Evolutionary conservation across 192 early-diverging fungal species (phyloP), one percentile per base, ranked within the genome.

Genomic region (Gamsiella multidivaricata): DNA sequence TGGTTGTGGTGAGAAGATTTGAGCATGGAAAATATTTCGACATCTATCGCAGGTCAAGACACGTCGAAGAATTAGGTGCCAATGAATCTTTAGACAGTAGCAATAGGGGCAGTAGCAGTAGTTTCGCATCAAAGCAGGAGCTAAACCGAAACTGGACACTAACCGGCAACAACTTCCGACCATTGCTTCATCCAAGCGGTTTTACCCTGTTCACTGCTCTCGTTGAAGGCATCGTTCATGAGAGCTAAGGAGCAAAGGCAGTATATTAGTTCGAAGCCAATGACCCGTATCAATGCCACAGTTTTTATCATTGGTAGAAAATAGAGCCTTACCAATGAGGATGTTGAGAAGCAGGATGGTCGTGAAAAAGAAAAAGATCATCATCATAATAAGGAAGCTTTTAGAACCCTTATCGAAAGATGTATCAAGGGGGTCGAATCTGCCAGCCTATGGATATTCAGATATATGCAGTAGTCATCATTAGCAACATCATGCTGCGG

Each of bases 91-190:
- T n/a, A n/a, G n/a, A n/a, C n/a, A n/a, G n/a, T n/a, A n/a, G n/a
- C n/a, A n/a, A n/a, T n/a, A n/a, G n/a, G n/a, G n/a, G n/a, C n/a
- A n/a, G n/a, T n/a, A n/a, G n/a, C n/a, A n/a, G n/a, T n/a, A n/a
- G n/a, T n/a, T n/a, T n/a, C n/a, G n/a, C n/a, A n/a, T n/a, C n/a
- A n/a, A n/a, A n/a, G n/a, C n/a, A n/a, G n/a, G n/a, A n/a, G n/a
- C n/a, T n/a, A 3, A 6, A 57, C 25, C 3, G 6, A 28, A 15
- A 42, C 45, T 9, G 14, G 17, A 46, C 22, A 42, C 61, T 41
- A 61, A 75, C 72, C 72, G 7, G 72, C 55, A 53, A 75, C 66
- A 14, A 75, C 72, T 20, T 75, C 72, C 20, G 72, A 75, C 72
- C 72, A 75, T 23, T 75, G 72, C 33, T 75, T 75, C 4, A 75